Evolutionary conservation across 768 basidiomycete species (phyloP), one percentile per base, ranked within the genome.

Genomic region (Clavulina sp.): DNA sequence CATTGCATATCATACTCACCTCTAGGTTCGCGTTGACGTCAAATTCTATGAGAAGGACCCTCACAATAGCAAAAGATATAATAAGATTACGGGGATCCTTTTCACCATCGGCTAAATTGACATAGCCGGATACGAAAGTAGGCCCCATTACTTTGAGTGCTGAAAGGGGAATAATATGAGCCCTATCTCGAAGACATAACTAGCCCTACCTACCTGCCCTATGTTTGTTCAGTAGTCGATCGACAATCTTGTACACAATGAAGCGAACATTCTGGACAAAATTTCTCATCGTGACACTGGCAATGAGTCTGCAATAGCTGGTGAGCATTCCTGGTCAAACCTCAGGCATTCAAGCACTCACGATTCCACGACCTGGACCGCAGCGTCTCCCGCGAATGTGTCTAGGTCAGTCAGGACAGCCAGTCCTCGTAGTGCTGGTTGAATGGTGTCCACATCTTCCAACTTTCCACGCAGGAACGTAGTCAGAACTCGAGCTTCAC

Each of bases 71-170:
- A 62, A 97, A 99, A 26, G 85, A 84, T 7, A 93, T 60, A 57
- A 95, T 70, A 5, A 99, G 70, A 65, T 97, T 99, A 18, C 95
- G 73, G 29, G 95, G 95, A 62, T 99, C 95, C 60, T 97, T 97
- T 67, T 99, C 95, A 16, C 91, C 92, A 52, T 95, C 85, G 3
- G 79, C 89, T n/a, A 97, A 66, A 47, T 63, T 61, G 29, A 82
- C 73, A 62, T 97, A 99, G 23, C 77, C 76, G 4, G 69, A 66
- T 23, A 96, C 55, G 63, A 97, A 96, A 5, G 69, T 72, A 24
- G 75, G 70, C 1, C 81, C 81, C 73, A 86, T 74, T 4, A 62
- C 67, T 62, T 82, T 83, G 21, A 97, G 65, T 31, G 75, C 87
- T 81, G 55, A 5, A 9, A 19, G 32, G 5, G 52, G 16, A 23